Conservation (phyloP, 2,329 filamentous ascomycete genomes). For the Decorospora gaudefroyi region DNA sequence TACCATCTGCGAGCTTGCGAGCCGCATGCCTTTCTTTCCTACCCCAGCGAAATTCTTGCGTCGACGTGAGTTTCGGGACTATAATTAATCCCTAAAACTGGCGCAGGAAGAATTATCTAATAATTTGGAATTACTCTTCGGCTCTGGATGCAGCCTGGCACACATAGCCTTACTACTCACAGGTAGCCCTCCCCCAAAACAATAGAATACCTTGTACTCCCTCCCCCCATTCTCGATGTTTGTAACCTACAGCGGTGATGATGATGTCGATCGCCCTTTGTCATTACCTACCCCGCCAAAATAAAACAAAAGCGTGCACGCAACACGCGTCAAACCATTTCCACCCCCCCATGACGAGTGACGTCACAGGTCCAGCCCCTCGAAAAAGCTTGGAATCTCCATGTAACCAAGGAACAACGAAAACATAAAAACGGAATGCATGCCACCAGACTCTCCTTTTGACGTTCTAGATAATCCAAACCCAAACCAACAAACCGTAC, state of each 20-base stretch:
- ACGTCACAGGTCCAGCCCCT: slow-evolving; percentile 13
- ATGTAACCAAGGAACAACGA: slow-evolving; percentile 3
- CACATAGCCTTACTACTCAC: not conserved
- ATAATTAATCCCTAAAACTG: too few species aligned
- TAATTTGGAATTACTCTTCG: not conserved
- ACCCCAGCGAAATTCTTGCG: not conserved
- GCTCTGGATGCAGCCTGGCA: not conserved
- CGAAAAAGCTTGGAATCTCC: slow-evolving; percentile 10
- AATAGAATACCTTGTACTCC: not conserved
- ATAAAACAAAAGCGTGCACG: too few species aligned
- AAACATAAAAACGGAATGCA: slow-evolving; percentile 8
- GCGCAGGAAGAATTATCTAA: too few species aligned
- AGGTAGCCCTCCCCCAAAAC: not conserved
- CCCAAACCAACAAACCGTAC: not conserved
- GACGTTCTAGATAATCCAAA: not conserved
- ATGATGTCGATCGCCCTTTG: slow-evolving; percentile 6
- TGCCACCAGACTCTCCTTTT: too few species aligned
- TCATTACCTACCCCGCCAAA: slow-evolving; percentile 8
- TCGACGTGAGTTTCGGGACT: not conserved
- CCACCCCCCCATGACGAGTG: slow-evolving; percentile 4
- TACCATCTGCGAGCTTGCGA: not conserved
- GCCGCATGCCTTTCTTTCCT: too few species aligned
- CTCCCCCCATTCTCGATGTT: too few species aligned
- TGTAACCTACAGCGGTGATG: not conserved
- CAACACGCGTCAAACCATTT: slow-evolving; percentile 9